A percentile compares a stretch with the other conserved stretches of the same genome.
These are phyloP conservation scores for Verticillium albo-atrum DNA, from an alignment of 2,329 filamentous ascomycete genomes.

Conservation along the genomic window DNA sequence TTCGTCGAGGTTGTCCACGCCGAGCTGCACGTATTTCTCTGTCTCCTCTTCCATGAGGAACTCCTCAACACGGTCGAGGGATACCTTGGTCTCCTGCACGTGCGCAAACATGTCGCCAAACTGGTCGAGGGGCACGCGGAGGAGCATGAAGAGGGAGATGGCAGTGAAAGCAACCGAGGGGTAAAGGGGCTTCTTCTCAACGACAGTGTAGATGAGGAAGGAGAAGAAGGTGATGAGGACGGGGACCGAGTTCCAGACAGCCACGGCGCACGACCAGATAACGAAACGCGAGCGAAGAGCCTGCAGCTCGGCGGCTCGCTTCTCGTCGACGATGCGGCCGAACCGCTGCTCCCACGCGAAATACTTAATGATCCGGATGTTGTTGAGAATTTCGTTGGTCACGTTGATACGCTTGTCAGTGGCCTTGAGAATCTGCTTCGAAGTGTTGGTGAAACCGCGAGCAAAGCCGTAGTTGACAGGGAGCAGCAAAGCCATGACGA, in stretches of 20 bases:
- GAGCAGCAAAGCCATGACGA: conserved; percentile 83
- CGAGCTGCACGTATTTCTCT: conserved; percentile 86
- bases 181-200: conserved; percentile 84
- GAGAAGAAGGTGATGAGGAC: conserved; percentile 95
- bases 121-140: conserved; percentile 90
- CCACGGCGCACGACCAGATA: conserved; percentile 86
- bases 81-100: conserved; percentile 95
- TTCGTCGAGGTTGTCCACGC: conserved; percentile 63
- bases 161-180: conserved; percentile 95
- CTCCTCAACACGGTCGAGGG: conserved; percentile 91
- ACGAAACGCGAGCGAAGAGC: conserved; percentile 79
- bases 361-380: conserved; percentile 98
- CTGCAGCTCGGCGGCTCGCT: conserved; percentile 72
- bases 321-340: conserved; percentile 80
- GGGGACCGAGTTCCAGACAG: conserved; percentile 94
- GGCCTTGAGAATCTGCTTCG: conserved; percentile 86
- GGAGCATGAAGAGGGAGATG: conserved; percentile 89
- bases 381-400: conserved; percentile 94
- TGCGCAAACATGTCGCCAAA: conserved; percentile 98
- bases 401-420: conserved; percentile 95
- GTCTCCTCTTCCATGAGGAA: conserved; percentile 93
- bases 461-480: conserved; percentile 89
- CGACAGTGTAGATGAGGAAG: conserved; percentile 85
- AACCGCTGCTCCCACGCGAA: conserved; percentile 98
- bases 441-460: conserved; percentile 76